These are phyloP conservation scores for Cladobotryum mycophilum DNA, from an alignment of 2,329 filamentous ascomycete genomes.

Conservation along the genomic window DNA sequence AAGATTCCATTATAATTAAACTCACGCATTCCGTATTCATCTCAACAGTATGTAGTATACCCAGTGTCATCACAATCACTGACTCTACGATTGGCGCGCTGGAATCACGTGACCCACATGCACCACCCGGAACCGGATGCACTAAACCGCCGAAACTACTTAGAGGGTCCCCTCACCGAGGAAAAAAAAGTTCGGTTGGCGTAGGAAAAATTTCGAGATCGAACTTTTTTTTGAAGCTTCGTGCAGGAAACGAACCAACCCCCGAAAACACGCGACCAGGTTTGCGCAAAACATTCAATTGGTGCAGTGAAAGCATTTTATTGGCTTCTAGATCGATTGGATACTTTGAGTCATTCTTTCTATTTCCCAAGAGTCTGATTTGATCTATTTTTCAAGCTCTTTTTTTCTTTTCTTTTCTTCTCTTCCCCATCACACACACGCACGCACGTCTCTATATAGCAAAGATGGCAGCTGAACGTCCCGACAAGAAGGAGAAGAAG, in stretches of 20 bases:
- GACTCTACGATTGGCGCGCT: no score
- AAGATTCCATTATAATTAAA: no score
- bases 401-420: background rate
- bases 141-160: slow-evolving; percentile 24
- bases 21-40: no score
- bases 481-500: slow-evolving; percentile 50
- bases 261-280: slow-evolving; percentile 7
- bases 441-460: slow-evolving; percentile 13
- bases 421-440: background rate
- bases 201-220: slow-evolving; percentile 23
- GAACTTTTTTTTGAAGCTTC: slow-evolving; percentile 12
- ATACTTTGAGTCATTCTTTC: background rate
- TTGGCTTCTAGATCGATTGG: background rate
- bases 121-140: slow-evolving; percentile 24
- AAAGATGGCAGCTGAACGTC: slow-evolving; percentile 43
- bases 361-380: background rate
- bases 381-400: background rate
- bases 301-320: background rate
- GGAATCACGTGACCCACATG: slow-evolving; percentile 9
- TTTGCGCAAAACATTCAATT: slow-evolving; percentile 9
- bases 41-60: no score
- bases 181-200: slow-evolving; percentile 27
- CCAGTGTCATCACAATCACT: no score
- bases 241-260: slow-evolving; percentile 9
- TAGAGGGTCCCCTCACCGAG: slow-evolving; percentile 21